These are phyloP conservation scores for Apophysomyces sp. DNA, from an alignment of 371 early-diverging fungal species.

Conservation along the genomic window DNA sequence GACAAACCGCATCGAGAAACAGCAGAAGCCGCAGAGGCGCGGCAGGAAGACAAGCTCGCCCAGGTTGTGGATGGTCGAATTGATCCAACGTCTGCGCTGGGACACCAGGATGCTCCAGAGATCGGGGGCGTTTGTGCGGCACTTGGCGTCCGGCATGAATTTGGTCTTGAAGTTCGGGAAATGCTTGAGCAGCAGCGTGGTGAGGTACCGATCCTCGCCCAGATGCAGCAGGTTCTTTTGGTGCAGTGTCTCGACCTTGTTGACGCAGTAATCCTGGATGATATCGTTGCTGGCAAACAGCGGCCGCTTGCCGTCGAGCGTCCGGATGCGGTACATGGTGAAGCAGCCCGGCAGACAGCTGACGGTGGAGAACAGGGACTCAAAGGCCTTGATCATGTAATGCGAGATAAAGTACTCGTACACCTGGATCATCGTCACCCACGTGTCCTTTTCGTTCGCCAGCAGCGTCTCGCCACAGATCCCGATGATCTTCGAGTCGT, in stretches of 20 bases:
- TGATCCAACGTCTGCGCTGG: constrained; percentile 98
- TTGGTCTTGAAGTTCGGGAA: constrained; percentile 96
- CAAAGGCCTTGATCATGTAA: constrained; percentile 98
- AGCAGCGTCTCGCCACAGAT: constrained; percentile 93
- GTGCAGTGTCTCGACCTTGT: constrained; percentile 97
- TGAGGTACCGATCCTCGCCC: constrained; percentile 92
- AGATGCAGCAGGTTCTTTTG: constrained; percentile 86
- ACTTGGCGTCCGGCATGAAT: constrained; percentile 95
- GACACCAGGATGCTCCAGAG: constrained; percentile 92
- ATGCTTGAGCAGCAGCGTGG: constrained; percentile 98
- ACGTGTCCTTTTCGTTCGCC: constrained; percentile 86
- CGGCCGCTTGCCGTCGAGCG: constrained; percentile 78
- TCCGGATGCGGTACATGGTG: constrained; percentile 91
- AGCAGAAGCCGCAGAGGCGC: constrained; percentile 95
- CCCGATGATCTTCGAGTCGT: constrained; percentile 89
- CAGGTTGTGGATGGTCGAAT: constrained; percentile 96
- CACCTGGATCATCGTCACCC: constrained; percentile 99
- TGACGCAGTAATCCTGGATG: constrained; percentile 91
- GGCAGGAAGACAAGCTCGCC: constrained; percentile 88
- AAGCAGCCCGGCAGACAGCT: constrained; percentile 98
- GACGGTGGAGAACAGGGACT: constrained; percentile 97
- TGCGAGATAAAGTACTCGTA: constrained; percentile 99
- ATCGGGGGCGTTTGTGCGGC: constrained; percentile 96
- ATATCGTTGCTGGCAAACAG: constrained; percentile 87
- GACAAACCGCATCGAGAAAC: constrained; percentile 98